Conservation (phyloP, 1,284 basidiomycete genomes). For the Trichosporon sp. region DNA sequence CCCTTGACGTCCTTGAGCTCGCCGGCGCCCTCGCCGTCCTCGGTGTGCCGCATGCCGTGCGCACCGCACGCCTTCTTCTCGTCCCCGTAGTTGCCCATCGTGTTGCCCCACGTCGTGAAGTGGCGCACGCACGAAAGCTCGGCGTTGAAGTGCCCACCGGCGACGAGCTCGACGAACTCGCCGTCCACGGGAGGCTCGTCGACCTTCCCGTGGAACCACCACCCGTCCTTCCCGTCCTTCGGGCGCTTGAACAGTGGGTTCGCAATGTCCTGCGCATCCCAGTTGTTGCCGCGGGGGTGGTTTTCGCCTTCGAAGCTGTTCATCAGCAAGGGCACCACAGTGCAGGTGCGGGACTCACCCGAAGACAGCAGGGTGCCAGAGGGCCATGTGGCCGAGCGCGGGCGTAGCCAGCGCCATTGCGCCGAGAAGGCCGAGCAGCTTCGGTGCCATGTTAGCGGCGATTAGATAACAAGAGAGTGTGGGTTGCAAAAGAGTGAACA, state of each 20-base stretch:
- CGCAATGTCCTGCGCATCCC: neutral
- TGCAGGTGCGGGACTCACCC: neutral
- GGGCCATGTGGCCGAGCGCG: neutral
- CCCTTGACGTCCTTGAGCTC: constrained; percentile 3
- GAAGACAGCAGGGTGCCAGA: neutral
- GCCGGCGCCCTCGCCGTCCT: neutral
- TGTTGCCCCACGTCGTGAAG: constrained; percentile 4
- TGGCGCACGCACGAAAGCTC: constrained; percentile 7
- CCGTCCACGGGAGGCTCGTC: constrained; percentile 35
- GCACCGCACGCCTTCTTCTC: neutral
- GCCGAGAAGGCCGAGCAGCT: neutral
- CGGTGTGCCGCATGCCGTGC: neutral
- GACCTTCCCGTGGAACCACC: constrained; percentile 60
- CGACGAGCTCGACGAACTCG: constrained; percentile 40
- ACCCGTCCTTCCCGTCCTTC: constrained; percentile 30
- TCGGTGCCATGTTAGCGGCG: neutral
- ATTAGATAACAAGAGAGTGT: neutral
- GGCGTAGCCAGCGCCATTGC: neutral
- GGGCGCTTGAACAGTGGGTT: neutral
- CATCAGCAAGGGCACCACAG: neutral
- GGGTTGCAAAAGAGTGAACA: neutral
- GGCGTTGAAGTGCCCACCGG: constrained; percentile 28
- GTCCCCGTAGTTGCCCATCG: neutral
- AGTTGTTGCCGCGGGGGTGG: neutral
- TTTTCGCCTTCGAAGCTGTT: constrained; percentile 4